Evolutionary conservation across 2,329 filamentous ascomycete species (phyloP), one percentile per base, ranked within the genome.

Genomic region (Drechslerella dactyloides): DNA sequence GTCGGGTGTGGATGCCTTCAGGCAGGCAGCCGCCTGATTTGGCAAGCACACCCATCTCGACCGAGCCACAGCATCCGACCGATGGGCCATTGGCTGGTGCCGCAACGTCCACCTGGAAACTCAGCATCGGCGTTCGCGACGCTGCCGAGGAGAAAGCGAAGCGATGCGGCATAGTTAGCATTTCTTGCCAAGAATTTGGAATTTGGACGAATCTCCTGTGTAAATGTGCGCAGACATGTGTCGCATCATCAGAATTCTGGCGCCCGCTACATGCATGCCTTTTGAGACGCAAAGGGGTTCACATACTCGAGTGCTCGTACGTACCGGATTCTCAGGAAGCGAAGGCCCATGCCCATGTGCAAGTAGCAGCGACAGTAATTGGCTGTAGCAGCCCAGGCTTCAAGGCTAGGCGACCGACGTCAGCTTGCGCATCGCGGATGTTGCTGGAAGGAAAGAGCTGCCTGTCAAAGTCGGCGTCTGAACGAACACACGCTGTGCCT

Each of bases 21-120:
- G 68, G 68, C 68, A 72, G 68, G 60, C 55, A 55, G 68, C 60
- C 60, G 68, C 68, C 68, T 72, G 60, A 65, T 72, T 46, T 48
- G 60, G 60, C 56, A 72, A 72, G 55, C 68, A 54, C 40, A 72
- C 60, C 60, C 66, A 61, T n/a, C 61, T 50, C 60, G 57, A 62
- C 65, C 57, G 57, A 69, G 19, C 59, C 33, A 23, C 65, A 35
- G 56, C 52, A 53, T 30, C 19, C 19, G 44, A 11, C 37, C 33
- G 58, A 56, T 53, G n/a, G n/a, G 24, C 58, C 46, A 69, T 70
- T 70, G 66, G 66, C 40, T 48, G 51, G 23, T 21, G 27, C 57
- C 23, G 52, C 48, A 19, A 60, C 27, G 46, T 53, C 50, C 30
- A 44, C 44, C 50, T 55, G 61, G 57, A 8, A 46, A 57, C 64